These are phyloP conservation scores for Rugosomyces carneus DNA, from an alignment of 1,284 basidiomycete genomes.

Conservation along the genomic window DNA sequence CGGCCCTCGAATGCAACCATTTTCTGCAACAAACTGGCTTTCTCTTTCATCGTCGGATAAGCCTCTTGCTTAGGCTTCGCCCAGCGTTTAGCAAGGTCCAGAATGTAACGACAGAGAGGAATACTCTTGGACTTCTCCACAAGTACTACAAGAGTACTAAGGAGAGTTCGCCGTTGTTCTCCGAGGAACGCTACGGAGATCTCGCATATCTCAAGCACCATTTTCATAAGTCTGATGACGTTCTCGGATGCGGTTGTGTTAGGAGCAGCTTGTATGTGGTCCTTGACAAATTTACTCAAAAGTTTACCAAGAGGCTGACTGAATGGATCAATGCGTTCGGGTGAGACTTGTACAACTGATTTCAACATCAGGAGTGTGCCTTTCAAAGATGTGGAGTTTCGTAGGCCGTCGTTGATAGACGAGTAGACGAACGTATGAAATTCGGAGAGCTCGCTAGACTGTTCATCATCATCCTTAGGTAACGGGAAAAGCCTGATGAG, in stretches of 20 bases:
- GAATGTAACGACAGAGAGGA: conserved; percentile 78
- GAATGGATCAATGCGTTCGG: conserved; percentile 85
- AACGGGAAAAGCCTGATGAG: conserved; percentile 82
- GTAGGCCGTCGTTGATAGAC: conserved; percentile 79
- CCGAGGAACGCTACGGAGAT: conserved; percentile 57
- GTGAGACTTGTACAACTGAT: conserved; percentile 79
- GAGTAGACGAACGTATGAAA: conserved; percentile 78
- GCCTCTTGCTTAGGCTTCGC: conserved; percentile 77
- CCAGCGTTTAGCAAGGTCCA: conserved; percentile 89
- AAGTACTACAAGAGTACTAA: conserved; percentile 72
- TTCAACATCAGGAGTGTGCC: conserved; percentile 86
- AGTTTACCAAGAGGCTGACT: conserved; percentile 76
- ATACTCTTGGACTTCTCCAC: conserved; percentile 91
- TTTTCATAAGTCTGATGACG: conserved; percentile 55
- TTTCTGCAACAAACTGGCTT: conserved; percentile 84
- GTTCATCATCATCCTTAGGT: conserved; percentile 75
- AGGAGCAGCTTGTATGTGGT: conserved; percentile 67
- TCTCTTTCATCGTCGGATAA: conserved; percentile 94
- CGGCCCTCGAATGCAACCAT: conserved; percentile 88
- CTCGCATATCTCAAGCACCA: conserved; percentile 70
- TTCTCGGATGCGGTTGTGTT: conserved; percentile 46
- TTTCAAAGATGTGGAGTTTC: conserved; percentile 65
- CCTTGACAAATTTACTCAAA: conserved; percentile 83
- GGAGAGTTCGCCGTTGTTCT: conserved; percentile 69
- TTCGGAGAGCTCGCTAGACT: conserved; percentile 58